These are phyloP conservation scores for Entrophospora sp. DNA, from an alignment of 192 early-diverging fungal genomes.

Conservation along the genomic window DNA sequence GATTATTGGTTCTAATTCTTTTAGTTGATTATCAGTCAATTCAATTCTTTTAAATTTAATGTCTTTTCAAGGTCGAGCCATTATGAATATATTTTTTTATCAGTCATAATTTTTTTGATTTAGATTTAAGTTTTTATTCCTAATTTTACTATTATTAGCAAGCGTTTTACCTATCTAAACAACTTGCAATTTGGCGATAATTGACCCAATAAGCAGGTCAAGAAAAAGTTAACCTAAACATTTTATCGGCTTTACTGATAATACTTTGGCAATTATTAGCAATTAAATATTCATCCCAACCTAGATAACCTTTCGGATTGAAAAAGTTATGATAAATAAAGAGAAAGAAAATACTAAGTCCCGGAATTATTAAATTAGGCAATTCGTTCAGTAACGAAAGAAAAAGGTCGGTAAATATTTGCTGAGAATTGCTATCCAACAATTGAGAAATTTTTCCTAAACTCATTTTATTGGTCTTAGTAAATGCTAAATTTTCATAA, in stretches of 20 bases:
- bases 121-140: too few relatives aligned
- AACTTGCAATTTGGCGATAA: too few relatives aligned
- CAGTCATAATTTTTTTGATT: too few relatives aligned
- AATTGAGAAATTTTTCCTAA: neutral
- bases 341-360: neutral
- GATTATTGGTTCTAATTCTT: slow-evolving; percentile 3
- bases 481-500: neutral
- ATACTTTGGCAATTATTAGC: neutral
- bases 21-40: slow-evolving; percentile 1
- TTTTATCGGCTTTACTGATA: too few relatives aligned
- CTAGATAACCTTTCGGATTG: neutral
- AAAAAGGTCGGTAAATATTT: neutral
- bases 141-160: too few relatives aligned
- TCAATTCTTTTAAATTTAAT: slow-evolving; percentile 5
- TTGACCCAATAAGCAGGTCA: too few relatives aligned
- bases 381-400: neutral
- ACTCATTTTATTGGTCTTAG: neutral
- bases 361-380: neutral
- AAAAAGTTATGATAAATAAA: too few relatives aligned
- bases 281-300: neutral
- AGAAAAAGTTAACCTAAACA: too few relatives aligned
- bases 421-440: neutral
- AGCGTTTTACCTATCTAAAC: too few relatives aligned
- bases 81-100: too few relatives aligned
- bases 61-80: too few relatives aligned